Conservation (phyloP, 306 rosid species). For the Sindora glabra region DNA sequence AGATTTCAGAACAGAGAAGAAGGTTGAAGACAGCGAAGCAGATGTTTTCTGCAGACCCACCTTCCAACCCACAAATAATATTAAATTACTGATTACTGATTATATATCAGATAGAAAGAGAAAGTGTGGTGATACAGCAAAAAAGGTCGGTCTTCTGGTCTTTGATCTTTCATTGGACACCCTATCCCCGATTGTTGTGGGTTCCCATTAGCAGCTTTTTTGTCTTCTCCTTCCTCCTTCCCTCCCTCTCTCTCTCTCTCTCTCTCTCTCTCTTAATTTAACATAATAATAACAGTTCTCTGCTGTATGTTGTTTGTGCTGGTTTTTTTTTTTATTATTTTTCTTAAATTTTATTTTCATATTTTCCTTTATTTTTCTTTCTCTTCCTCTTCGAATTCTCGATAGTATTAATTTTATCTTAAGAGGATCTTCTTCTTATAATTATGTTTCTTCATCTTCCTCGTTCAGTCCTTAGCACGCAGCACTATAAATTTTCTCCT, state of each 20-base stretch:
- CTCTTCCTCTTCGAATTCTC: too few relatives aligned
- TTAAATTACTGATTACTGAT: slow-evolving; percentile 8
- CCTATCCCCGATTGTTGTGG: slow-evolving; percentile 36
- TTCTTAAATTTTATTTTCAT: too few relatives aligned
- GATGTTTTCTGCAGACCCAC: slow-evolving; percentile 36
- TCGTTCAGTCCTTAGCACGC: slow-evolving; percentile 31
- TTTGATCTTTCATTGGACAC: slow-evolving; percentile 28
- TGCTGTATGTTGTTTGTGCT: neutral
- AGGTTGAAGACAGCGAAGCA: slow-evolving; percentile 64
- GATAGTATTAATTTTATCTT: slow-evolving; percentile 16
- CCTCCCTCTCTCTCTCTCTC: too few relatives aligned
- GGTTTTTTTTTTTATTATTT: neutral
- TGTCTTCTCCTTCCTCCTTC: slow-evolving; percentile 21
- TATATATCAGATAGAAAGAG: slow-evolving; percentile 19
- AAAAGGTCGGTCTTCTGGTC: slow-evolving; percentile 25
- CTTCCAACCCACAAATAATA: slow-evolving; percentile 33
- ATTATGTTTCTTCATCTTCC: too few relatives aligned
- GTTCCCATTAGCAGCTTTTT: slow-evolving; percentile 56
- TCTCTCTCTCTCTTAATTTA: too few relatives aligned
- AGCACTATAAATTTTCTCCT: slow-evolving; percentile 54
- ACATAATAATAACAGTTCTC: too few relatives aligned
- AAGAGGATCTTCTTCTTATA: neutral
- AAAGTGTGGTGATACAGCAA: slow-evolving; percentile 36
- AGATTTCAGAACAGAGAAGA: slow-evolving; percentile 1
- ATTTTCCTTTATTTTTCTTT: too few relatives aligned